Percentiles rank a stretch among this genome's conserved stretches.
Evolutionary conservation across 495 filamentous ascomycete genomes (phyloP).

Genomic region (Chaetomium fimeti): DNA sequence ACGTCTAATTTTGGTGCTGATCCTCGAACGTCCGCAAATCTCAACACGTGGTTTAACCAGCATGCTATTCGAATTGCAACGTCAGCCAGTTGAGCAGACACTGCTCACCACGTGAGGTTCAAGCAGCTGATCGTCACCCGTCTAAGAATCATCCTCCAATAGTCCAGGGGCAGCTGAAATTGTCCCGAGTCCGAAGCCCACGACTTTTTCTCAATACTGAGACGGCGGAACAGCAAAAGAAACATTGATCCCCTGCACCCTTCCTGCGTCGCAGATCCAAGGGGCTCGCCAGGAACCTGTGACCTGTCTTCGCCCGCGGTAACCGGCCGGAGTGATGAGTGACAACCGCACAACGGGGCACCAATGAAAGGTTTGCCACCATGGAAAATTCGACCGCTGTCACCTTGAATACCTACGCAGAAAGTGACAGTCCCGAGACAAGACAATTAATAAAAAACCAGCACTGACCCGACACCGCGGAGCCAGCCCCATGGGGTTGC

Average conservation of each 20-base stretch:
- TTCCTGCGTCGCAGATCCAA: constrained; percentile 16
- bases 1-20: neutral
- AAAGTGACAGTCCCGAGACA: constrained; percentile 3
- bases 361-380: neutral
- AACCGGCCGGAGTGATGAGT: constrained; percentile 12
- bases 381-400: neutral
- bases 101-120: constrained; percentile 1
- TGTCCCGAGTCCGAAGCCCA: neutral
- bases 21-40: neutral
- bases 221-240: neutral
- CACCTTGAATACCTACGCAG: neutral
- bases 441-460: neutral
- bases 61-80: neutral
- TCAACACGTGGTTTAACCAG: neutral
- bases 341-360: neutral
- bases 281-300: neutral
- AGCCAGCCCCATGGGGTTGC: constrained; percentile 9
- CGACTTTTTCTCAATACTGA: neutral
- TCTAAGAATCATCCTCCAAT: neutral
- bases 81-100: neutral
- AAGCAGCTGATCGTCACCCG: neutral
- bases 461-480: constrained; percentile 10
- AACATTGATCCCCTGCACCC: neutral
- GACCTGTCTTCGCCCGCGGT: neutral
- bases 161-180: constrained; percentile 1